Evolutionary conservation across 371 early-diverging fungal genomes (phyloP), one percentile per base, ranked within the genome.

Genomic region (Zancudomyces culisetae): DNA sequence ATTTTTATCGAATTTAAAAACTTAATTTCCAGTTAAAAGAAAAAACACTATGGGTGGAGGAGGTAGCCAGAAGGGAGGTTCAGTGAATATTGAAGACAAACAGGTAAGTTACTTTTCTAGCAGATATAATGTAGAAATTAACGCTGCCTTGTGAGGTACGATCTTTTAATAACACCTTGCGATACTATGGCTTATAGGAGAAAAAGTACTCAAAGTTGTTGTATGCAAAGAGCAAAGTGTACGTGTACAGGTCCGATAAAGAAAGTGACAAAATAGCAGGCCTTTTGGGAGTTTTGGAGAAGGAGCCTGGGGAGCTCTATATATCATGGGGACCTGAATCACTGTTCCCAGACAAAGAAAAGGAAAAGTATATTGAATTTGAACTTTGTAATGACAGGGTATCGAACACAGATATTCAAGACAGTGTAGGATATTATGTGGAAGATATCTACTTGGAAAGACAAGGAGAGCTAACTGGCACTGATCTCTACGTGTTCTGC

Each of bases 281-380:
- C 26, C 66, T 67, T 52, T 52, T 67, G 42, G 56, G 64, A 43
- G 45, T 67, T 10, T 15, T 35, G 35, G 35, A 35, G 15, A 35
- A 35, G 35, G 21, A 58, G 57, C 40, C 52, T 35, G 58, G 56
- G 48, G 61, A 64, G 42, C 63, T 58, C 53, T 66, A 66, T 59
- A 55, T 73, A 15, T 66, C 71, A 1, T 73, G 73, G 73, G 70
- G 71, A 2, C 73, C 73, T 3, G 73, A 73, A 49, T 66, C 73
- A 0, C 59, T 63, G 50, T 61, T 73, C 23, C 66, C 73, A 0
- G 66, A 67, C 41, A 56, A 64, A 13, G 72, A 73, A 54, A 59
- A 58, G 24, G 74, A 73, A 52, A 55, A 61, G 0, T 71, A 73
- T 45, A 67, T 73, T 15, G 69, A 73, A 22, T 65, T 72, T 15